Conservation (phyloP, 2,329 filamentous ascomycete genomes). For the Daldinia sp. region DNA sequence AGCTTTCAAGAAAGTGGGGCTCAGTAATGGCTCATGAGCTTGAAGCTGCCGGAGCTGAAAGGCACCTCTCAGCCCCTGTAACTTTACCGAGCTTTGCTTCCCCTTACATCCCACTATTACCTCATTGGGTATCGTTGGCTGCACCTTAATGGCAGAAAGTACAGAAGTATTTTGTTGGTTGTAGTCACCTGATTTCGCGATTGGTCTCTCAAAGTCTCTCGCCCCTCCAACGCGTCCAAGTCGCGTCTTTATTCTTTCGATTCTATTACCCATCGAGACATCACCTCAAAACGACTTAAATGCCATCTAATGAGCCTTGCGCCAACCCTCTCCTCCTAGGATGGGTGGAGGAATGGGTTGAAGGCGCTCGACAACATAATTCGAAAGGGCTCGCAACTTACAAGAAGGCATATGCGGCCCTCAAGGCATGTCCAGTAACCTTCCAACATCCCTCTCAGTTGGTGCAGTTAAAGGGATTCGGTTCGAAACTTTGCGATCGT, state of each 20-base stretch:
- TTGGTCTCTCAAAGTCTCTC: not conserved
- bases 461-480: constrained; percentile 78
- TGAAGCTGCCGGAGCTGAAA: constrained; percentile 31
- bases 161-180: not conserved
- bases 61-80: constrained; percentile 28
- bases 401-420: constrained; percentile 79
- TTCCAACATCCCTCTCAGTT: constrained; percentile 81
- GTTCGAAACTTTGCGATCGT: constrained; percentile 76
- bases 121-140: constrained; percentile 15
- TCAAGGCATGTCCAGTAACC: constrained; percentile 77
- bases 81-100: constrained; percentile 8
- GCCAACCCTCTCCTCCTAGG: constrained; percentile 77
- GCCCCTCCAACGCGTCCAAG: constrained; percentile 26
- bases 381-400: constrained; percentile 79
- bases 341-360: constrained; percentile 84
- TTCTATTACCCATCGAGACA: constrained; percentile 1
- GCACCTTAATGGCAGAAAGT: not conserved
- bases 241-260: constrained; percentile 25
- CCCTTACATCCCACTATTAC: constrained; percentile 23
- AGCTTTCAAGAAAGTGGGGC: constrained; percentile 20
- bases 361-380: constrained; percentile 75
- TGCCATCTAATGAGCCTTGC: constrained; percentile 57
- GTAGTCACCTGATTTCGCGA: constrained; percentile 45
- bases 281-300: constrained; percentile 13
- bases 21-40: constrained; percentile 28